phyloP scores from a whole-genome alignment of 176 grass and related monocot species.

The Leersia perrieri region DNA sequence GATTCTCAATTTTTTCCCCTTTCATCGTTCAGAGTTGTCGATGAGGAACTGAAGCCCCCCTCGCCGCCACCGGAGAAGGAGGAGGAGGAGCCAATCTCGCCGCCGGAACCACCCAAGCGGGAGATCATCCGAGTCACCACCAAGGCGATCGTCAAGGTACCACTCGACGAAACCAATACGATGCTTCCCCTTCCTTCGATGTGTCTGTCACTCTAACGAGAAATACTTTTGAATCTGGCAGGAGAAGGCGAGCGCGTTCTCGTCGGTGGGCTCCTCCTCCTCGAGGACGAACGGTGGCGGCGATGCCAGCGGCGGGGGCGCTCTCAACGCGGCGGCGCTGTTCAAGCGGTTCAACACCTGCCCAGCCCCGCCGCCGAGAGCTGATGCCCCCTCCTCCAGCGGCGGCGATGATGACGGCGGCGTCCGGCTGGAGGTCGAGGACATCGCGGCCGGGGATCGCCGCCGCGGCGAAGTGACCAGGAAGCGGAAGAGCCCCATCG shows the following conservation, averaged over 20 bases:
- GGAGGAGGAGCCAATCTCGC: neutral
- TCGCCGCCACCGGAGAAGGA: neutral
- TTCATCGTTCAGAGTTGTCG: neutral
- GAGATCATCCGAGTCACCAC: conserved; percentile 42
- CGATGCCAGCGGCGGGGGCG: neutral
- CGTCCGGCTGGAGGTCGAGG: conserved; percentile 32
- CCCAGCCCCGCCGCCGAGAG: conserved; percentile 20
- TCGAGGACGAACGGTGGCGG: conserved; percentile 24
- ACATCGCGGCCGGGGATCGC: conserved; percentile 10
- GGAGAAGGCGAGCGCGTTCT: conserved; percentile 75
- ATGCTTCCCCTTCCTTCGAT: neutral
- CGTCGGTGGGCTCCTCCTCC: conserved; percentile 48
- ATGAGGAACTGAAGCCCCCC: neutral
- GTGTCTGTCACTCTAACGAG: neutral
- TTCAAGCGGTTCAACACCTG: conserved; percentile 79
- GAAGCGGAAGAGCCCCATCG: conserved; percentile 61
- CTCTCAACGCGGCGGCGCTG: conserved; percentile 47
- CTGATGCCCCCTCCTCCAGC: neutral
- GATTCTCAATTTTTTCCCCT: neutral
- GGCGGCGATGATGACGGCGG: conserved; percentile 16
- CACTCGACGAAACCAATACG: neutral
- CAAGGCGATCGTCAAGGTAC: conserved; percentile 32
- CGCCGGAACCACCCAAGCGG: conserved; percentile 29
- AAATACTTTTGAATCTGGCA: conserved; percentile 11
- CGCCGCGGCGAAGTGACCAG: conserved; percentile 21